Evolutionary conservation across 352 stramenopile species (phyloP), one percentile per base, ranked within the genome.

Genomic region (Pythium pyrilobum): DNA sequence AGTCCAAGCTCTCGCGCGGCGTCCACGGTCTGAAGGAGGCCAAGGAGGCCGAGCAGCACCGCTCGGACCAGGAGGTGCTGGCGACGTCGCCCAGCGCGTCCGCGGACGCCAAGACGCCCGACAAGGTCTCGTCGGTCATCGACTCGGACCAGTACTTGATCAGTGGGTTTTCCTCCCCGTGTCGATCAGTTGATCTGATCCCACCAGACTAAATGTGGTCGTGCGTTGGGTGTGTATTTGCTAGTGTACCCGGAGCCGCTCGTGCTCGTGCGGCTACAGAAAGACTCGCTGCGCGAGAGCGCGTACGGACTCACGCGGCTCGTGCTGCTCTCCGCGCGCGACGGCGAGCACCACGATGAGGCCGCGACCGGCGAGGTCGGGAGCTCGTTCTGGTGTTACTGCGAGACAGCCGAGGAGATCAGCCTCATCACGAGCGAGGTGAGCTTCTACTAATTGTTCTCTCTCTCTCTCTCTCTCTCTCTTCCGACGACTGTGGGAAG

Each of bases 381-480:
- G 29, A 56, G 29, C 56, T 86, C 73, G 12, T 94, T 92, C 47
- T 94, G 83, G 83, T 86, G 81, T 62, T 94, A 88, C 56, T 89
- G 78, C 47, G 83, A 94, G 59, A 92, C 83, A 4, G 72, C 79
- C 9, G 83, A 94, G 42, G 81, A 94, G 60, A 81, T 91, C 48
- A 90, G 78, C 50, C 52, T 94, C 33, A 89, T 94, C 41, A 69
- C 90, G 58, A 74, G 84, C 20, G 75, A 91, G 58, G 69, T 79
- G 21, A 12, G 27, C 18, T 21, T 16, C 2, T n/a, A n/a, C n/a
- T n/a, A n/a, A n/a, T n/a, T n/a, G n/a, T n/a, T n/a, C n/a, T n/a
- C n/a, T n/a, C n/a, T 15, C 16, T 50, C n/a, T 37, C 1, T 29
- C 31, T n/a, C n/a, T n/a, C n/a, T n/a, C n/a, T n/a, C n/a, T n/a